Base-by-base conservation (phyloP, 2,329 filamentous ascomycete species). In the Cladophialophora yegresii region DNA sequence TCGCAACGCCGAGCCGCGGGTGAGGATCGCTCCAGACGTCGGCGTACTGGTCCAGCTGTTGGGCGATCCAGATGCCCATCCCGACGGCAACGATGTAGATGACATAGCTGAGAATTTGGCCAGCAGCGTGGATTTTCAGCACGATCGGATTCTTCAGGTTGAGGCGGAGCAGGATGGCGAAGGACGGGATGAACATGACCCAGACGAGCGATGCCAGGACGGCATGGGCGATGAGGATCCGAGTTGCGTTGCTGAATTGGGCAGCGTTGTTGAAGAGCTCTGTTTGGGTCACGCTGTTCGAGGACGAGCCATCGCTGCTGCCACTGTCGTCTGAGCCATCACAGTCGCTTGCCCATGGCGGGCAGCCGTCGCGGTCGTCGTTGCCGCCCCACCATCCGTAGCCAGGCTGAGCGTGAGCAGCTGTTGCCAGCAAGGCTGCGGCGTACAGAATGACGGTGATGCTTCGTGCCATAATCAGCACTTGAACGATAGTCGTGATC, bases 61-160 rank as follows among this genome's bases (percentile, higher is more conserved):
- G 69, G 20, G 70, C 72, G 45, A 75, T 67, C 54, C 72, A 73
- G 32, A 75, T 71, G 32, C 73, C 73, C 49, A 71, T 69, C 6
- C 69, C 73, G 8, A 71, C 64, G 1, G 72, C 74, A 28, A 66
- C 72, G n/a, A 74, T 66, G 67, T 71, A 73, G 53, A 75, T 66
- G 40, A 67, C 56, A 47, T 69, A 73, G 43, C 71, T 70, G 32
- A 74, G 20, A 3, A 74, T 54, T 53, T 75, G 73, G 20, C 67
- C 69, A 20, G 67, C 51, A 22, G 69, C 71, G 64, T 75, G 73
- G 26, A 73, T 66, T 36, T 63, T 68, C 12, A 73, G 47, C 22
- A 70, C 62, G 28, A 69, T 63, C 1, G 67, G 59, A 30, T 62
- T 67, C 47, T 69, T 68, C 57, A 71, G 26, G 54, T 70, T 68